Evolutionary conservation across 2,329 filamentous ascomycete genomes (phyloP), one percentile per base, ranked within the genome.

Genomic region (Zarea fungicola): DNA sequence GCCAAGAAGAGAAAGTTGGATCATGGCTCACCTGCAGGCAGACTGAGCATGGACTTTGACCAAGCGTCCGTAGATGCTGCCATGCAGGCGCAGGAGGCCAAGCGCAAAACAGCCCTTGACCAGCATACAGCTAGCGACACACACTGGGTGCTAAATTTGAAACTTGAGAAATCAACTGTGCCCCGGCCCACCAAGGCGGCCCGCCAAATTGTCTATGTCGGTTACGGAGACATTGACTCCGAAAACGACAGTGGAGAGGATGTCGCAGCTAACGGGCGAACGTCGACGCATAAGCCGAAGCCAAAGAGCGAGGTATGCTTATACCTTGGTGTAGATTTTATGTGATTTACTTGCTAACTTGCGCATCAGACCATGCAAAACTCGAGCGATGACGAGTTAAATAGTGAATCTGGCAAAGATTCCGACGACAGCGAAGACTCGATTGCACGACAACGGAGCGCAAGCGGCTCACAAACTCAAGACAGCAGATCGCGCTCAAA

Each of bases 131-230:
- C 77, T 36, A 81, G 83, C 45, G 87, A 91, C 63, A 85, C 84
- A 16, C 83, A 84, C 62, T 92, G 87, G 87, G 84, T 87, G 16
- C 69, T 91, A 48, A 82, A 81, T 52, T 75, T 80, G 45, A 56
- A 58, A 14, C 54, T 58, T 42, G 47, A 54, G 29, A 54, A 59
- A 14, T 36, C 55, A 10, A 56, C 56, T 46, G 58, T 63, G 21
- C 50, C 54, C 18, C 59, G 58, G 55, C 56, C 56, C 48, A 52
- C 65, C 36, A 64, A 70, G 50, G 59, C 68, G 34, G 70, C 69
- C 22, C 62, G 80, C 46, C 74, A 75, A 47, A 74, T 91, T 29
- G 77, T 87, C 41, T 82, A 83, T 50, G 69, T 78, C 52, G 72
- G 73, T 19, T 78, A 74, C 52, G 72, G 74, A 8, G 72, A 76